phyloP scores from a whole-genome alignment of 2,329 filamentous ascomycete genomes.

The Epichloe baconii region DNA sequence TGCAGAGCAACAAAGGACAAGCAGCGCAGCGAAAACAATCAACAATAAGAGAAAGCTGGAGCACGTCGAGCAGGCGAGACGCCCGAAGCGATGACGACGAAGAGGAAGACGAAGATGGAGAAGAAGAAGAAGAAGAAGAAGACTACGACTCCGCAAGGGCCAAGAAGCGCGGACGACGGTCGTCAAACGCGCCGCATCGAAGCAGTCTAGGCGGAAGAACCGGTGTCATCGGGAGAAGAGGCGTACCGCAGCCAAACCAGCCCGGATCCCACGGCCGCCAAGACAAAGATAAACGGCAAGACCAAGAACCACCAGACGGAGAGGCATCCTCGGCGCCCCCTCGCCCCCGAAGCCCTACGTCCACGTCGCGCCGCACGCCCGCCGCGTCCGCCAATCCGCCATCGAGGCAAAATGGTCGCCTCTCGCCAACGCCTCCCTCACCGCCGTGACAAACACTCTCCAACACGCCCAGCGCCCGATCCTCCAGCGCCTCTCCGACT shows the following conservation, averaged over 20 bases:
- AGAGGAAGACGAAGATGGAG: constrained; percentile 12
- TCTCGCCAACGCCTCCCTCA: constrained; percentile 40
- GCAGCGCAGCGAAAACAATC: not conserved
- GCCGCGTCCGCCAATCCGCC: constrained; percentile 44
- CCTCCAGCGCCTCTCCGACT: constrained; percentile 39
- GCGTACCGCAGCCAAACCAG: constrained; percentile 5
- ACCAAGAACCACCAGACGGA: constrained; percentile 7
- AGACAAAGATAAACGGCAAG: constrained; percentile 6
- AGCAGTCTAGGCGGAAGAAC: not conserved
- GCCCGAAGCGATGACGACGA: constrained; percentile 5
- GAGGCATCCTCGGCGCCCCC: constrained; percentile 6
- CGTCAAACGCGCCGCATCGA: not conserved
- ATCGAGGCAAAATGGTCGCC: constrained; percentile 58
- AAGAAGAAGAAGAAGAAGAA: constrained; percentile 4
- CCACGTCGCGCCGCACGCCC: constrained; percentile 37
- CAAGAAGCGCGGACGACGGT: not conserved
- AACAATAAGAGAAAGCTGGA: not conserved
- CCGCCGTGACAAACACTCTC: constrained; percentile 42
- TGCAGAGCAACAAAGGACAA: not conserved
- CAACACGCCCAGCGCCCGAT: constrained; percentile 48
- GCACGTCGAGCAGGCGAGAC: not conserved
- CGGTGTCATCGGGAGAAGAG: constrained; percentile 5
- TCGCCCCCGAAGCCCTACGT: constrained; percentile 29
- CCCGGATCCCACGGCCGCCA: not conserved
- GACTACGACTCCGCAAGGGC: not conserved